Conservation (phyloP, 2,329 filamentous ascomycete genomes). For the Aspergillus sclerotialis region DNA sequence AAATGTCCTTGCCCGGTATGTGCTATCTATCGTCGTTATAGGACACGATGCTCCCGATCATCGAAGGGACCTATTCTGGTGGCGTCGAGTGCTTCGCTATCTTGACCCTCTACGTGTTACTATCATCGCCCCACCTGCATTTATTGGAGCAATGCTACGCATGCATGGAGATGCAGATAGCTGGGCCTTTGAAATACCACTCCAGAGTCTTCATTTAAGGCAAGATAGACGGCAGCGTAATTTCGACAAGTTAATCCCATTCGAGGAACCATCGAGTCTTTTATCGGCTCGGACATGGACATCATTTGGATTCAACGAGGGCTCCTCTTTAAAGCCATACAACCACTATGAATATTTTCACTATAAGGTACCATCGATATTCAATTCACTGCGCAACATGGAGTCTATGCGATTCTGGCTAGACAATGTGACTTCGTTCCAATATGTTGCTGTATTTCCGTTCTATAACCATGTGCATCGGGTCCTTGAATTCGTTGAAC, state of each 20-base stretch:
- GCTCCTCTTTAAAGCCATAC: conserved; percentile 65
- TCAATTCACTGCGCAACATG: conserved; percentile 32
- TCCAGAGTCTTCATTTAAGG: conserved; percentile 52
- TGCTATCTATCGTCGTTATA: conserved; percentile 44
- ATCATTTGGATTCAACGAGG: conserved; percentile 63
- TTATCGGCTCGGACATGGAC: conserved; percentile 60
- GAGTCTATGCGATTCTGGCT: conserved; percentile 39
- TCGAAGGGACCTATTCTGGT: conserved; percentile 38
- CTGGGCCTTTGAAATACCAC: conserved; percentile 58
- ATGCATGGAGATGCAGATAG: conserved; percentile 51
- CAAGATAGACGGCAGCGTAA: conserved; percentile 9
- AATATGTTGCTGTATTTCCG: conserved; percentile 62
- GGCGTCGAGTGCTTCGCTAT: conserved; percentile 49
- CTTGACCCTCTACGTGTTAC: conserved; percentile 50
- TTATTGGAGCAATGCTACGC: conserved; percentile 55
- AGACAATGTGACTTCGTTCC: conserved; percentile 35
- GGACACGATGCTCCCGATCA: conserved; percentile 36
- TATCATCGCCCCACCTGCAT: conserved; percentile 55
- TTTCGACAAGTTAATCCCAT: conserved; percentile 20
- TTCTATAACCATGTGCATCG: conserved; percentile 53
- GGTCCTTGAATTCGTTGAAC: conserved; percentile 37
- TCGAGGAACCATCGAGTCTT: conserved; percentile 30
- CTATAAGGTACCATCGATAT: conserved; percentile 55
- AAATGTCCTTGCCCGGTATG: conserved; percentile 26
- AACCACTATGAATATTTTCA: conserved; percentile 65